Percentiles rank a stretch among this genome's conserved stretches.
phyloP scores from a whole-genome alignment of 257 asterid genomes.

The Solanum paucissectum region DNA sequence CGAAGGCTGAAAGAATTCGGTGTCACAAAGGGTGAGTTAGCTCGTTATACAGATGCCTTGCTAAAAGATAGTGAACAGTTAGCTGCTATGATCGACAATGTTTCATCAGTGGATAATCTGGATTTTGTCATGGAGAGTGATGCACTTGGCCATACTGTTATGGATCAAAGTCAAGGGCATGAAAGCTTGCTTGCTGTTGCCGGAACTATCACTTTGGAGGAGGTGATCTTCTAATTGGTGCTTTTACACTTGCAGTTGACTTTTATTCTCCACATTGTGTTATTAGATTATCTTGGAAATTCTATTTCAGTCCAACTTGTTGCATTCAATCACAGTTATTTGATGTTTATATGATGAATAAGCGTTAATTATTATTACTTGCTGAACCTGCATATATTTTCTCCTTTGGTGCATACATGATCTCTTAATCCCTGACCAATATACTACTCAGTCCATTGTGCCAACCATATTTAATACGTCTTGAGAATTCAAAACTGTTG shows the following conservation, averaged over 20 bases:
- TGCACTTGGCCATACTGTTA: slow-evolving; percentile 90
- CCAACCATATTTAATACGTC: neutral
- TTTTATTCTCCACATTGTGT: neutral
- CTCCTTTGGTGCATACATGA: neutral
- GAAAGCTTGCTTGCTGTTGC: slow-evolving; percentile 88
- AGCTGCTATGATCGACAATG: slow-evolving; percentile 98
- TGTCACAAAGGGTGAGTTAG: slow-evolving; percentile 91
- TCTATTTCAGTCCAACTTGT: neutral
- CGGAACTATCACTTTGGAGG: slow-evolving; percentile 89
- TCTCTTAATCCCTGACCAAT: neutral
- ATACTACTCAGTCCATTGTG: neutral
- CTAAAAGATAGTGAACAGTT: slow-evolving; percentile 93
- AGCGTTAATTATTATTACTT: neutral
- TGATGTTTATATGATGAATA: neutral
- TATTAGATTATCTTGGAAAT: neutral
- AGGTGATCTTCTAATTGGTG: slow-evolving; percentile 34
- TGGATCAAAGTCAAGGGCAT: slow-evolving; percentile 98
- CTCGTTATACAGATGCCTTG: slow-evolving; percentile 93
- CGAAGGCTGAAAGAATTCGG: slow-evolving; percentile 98
- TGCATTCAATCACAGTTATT: neutral
- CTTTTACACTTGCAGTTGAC: slow-evolving; percentile 4
- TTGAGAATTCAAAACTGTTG: neutral
- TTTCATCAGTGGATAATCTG: slow-evolving; percentile 94
- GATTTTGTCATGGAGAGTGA: slow-evolving; percentile 97
- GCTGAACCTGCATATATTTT: neutral